Evolutionary conservation across 768 basidiomycete species (phyloP).

Genomic region (Polyporus arcularius): DNA sequence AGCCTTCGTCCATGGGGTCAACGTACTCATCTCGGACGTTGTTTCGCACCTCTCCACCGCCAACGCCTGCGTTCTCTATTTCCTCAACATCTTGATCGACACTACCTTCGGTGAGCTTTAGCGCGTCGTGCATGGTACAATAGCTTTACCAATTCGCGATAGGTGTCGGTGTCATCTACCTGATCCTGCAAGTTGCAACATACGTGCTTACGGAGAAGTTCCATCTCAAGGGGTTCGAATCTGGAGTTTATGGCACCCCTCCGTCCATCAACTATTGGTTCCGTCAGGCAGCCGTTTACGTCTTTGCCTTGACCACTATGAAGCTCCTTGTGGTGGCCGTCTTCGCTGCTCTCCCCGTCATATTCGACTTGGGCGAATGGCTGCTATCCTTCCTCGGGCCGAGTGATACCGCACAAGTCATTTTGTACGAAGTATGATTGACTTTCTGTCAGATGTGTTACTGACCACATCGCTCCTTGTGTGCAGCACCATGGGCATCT

Average conservation of each 20-base stretch:
- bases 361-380: slow-evolving; percentile 84
- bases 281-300: slow-evolving; percentile 80
- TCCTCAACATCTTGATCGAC: slow-evolving; percentile 90
- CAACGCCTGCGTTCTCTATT: slow-evolving; percentile 92
- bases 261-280: slow-evolving; percentile 73
- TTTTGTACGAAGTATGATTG: slow-evolving; percentile 62
- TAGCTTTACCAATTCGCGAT: not conserved
- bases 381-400: slow-evolving; percentile 75
- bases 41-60: slow-evolving; percentile 67
- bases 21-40: slow-evolving; percentile 77
- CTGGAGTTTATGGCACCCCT: slow-evolving; percentile 87
- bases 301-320: slow-evolving; percentile 81
- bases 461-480: not conserved
- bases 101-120: slow-evolving; percentile 76
- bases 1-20: slow-evolving; percentile 76
- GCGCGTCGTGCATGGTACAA: not conserved
- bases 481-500: slow-evolving; percentile 84
- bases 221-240: slow-evolving; percentile 74
- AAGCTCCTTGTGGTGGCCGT: slow-evolving; percentile 85
- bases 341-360: slow-evolving; percentile 66
- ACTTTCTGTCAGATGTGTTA: not conserved
- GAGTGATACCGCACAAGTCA: slow-evolving; percentile 69
- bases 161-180: slow-evolving; percentile 86
- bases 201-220: slow-evolving; percentile 64
- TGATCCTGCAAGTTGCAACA: slow-evolving; percentile 65